Conservation (phyloP, 495 filamentous ascomycete species). For the Rusavskia elegans region DNA sequence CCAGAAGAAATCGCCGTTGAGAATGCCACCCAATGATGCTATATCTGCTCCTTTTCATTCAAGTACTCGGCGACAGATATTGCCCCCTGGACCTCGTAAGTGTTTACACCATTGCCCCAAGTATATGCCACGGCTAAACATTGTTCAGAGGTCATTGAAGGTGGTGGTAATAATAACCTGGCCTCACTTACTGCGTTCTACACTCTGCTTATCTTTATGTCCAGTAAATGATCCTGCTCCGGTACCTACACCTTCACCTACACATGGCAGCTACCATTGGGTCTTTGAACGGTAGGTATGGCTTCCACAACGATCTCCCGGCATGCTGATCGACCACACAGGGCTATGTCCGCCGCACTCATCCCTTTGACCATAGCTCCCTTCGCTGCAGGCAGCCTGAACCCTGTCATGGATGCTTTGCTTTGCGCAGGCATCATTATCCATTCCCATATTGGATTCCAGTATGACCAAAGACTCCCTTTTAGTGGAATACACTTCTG, state of each 20-base stretch:
- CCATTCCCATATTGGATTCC: constrained; percentile 90
- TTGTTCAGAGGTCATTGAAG: constrained; percentile 52
- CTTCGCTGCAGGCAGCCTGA: constrained; percentile 79
- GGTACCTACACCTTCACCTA: constrained; percentile 51
- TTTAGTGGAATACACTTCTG: constrained; percentile 2
- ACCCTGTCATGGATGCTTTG: constrained; percentile 73
- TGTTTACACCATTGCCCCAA: neutral
- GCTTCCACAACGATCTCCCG: neutral
- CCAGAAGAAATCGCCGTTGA: neutral
- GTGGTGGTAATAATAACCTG: constrained; percentile 47
- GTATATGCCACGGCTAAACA: constrained; percentile 7
- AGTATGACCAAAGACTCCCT: constrained; percentile 31
- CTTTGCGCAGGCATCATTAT: constrained; percentile 72
- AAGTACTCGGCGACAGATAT: constrained; percentile 18
- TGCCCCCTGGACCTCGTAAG: constrained; percentile 31
- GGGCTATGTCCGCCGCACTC: constrained; percentile 57
- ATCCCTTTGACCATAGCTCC: constrained; percentile 79
- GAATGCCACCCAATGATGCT: neutral
- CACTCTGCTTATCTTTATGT: constrained; percentile 13
- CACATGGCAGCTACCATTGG: constrained; percentile 96
- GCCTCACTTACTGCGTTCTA: neutral
- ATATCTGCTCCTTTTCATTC: constrained; percentile 15
- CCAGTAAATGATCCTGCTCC: constrained; percentile 76
- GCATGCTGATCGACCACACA: constrained; percentile 14
- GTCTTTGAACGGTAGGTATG: constrained; percentile 64